Conservation (phyloP, 176 grass and related monocot genomes). For the Rhynchospora tenuis region DNA sequence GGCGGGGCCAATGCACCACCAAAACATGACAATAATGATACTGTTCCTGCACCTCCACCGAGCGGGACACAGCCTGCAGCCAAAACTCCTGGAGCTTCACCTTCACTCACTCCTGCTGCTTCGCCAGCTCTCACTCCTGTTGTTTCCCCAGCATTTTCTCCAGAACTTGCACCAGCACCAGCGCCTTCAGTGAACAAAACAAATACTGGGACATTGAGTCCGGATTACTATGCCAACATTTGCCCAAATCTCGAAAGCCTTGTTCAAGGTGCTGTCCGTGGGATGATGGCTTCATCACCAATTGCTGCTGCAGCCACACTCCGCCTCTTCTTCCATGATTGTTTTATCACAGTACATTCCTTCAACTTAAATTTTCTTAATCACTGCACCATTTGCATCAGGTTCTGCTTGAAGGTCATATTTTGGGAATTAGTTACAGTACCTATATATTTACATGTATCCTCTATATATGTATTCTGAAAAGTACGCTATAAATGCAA, state of each 20-base stretch:
- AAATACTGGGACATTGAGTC: background rate
- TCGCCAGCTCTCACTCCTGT: background rate
- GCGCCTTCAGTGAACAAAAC: background rate
- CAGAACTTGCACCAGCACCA: background rate
- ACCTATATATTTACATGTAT: no score
- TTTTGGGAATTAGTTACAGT: no score
- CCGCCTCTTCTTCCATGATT: conserved; percentile 58
- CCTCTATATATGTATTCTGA: no score
- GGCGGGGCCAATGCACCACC: background rate
- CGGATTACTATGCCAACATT: conserved; percentile 35
- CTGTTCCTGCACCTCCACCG: background rate
- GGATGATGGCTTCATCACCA: conserved; percentile 22
- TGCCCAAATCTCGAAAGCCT: conserved; percentile 46
- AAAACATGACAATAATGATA: background rate
- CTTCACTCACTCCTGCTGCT: no score
- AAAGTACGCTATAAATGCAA: no score
- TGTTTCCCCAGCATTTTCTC: background rate
- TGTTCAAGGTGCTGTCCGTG: conserved; percentile 29
- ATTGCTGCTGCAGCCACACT: conserved; percentile 33
- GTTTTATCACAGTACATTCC: conserved; percentile 13
- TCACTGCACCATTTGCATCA: no score
- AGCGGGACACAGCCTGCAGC: background rate
- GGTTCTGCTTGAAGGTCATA: no score
- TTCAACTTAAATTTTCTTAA: background rate
- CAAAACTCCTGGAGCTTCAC: background rate